These are phyloP conservation scores for Cutaneotrichosporon cutaneum DNA, from an alignment of 1,284 basidiomycete genomes.

Conservation along the genomic window DNA sequence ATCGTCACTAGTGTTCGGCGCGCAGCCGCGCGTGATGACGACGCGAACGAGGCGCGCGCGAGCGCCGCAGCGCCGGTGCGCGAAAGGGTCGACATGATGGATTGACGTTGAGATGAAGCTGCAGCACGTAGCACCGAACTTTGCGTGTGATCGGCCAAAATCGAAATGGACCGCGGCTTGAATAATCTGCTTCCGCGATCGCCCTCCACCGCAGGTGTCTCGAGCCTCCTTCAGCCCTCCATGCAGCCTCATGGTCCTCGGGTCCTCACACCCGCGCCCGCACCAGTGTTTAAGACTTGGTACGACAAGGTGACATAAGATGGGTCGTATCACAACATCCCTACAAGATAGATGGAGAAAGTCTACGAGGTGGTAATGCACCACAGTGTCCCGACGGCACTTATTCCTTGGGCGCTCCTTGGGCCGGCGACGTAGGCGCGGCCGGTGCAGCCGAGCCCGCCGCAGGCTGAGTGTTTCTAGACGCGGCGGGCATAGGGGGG, in stretches of 20 bases:
- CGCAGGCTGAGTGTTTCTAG: neutral
- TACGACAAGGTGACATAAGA: conserved; percentile 2
- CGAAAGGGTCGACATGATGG: conserved; percentile 5
- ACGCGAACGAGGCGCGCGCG: conserved; percentile 4
- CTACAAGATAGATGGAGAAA: conserved; percentile 5
- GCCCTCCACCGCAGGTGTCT: neutral
- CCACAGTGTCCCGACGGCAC: neutral
- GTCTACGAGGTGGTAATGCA: neutral
- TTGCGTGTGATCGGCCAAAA: conserved; percentile 9
- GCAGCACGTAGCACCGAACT: neutral
- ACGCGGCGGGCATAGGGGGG: neutral
- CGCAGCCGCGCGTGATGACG: conserved; percentile 1
- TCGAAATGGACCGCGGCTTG: neutral
- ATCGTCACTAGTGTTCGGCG: conserved; percentile 22
- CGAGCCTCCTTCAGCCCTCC: neutral
- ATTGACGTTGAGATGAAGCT: neutral
- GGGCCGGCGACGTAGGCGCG: neutral
- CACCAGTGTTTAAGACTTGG: neutral
- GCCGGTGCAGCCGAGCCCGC: neutral
- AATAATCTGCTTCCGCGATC: neutral
- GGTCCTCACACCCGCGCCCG: neutral
- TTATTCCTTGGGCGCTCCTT: neutral
- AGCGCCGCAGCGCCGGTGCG: neutral
- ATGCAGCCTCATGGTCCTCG: no score
- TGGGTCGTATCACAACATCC: conserved; percentile 9